Conservation (phyloP, 2,329 filamentous ascomycete genomes). For the Beauveria australis region DNA sequence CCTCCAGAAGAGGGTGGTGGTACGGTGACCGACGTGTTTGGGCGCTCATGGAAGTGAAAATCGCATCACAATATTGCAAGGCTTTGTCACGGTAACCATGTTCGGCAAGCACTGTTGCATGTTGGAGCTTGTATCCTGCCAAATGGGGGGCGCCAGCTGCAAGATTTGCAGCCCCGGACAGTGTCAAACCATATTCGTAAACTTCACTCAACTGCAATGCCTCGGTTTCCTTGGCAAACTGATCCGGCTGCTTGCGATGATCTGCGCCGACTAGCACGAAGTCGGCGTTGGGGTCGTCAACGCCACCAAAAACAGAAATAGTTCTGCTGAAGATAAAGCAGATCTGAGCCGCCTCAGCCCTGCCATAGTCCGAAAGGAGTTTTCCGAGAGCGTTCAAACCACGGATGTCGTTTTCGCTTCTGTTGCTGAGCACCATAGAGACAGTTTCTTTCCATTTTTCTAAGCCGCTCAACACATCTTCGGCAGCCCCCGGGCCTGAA, state of each 20-base stretch:
- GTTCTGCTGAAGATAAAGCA: constrained; percentile 83
- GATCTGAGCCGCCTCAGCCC: constrained; percentile 85
- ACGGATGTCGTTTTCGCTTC: constrained; percentile 68
- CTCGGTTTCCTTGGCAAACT: constrained; percentile 73
- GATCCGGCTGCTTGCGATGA: constrained; percentile 60
- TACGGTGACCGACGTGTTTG: constrained; percentile 82
- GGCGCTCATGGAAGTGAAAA: constrained; percentile 65
- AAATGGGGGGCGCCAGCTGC: constrained; percentile 66
- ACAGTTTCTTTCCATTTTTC: constrained; percentile 94
- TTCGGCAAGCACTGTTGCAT: constrained; percentile 77
- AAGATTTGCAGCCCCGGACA: constrained; percentile 47
- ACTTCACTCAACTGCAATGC: constrained; percentile 90
- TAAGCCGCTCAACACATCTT: constrained; percentile 73
- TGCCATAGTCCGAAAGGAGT: constrained; percentile 74
- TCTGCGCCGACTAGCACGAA: constrained; percentile 83
- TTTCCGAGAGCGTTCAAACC: constrained; percentile 75
- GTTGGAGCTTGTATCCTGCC: constrained; percentile 82
- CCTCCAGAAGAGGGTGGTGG: constrained; percentile 67
- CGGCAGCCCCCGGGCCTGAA: constrained; percentile 49
- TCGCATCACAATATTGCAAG: constrained; percentile 82
- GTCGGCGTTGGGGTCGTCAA: constrained; percentile 70
- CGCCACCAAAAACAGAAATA: constrained; percentile 65
- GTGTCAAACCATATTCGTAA: constrained; percentile 80
- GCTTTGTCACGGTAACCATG: constrained; percentile 76
- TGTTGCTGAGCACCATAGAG: constrained; percentile 77